Evolutionary conservation across 768 basidiomycete genomes (phyloP), one percentile per base, ranked within the genome.

Genomic region (Suillus hirtellus): DNA sequence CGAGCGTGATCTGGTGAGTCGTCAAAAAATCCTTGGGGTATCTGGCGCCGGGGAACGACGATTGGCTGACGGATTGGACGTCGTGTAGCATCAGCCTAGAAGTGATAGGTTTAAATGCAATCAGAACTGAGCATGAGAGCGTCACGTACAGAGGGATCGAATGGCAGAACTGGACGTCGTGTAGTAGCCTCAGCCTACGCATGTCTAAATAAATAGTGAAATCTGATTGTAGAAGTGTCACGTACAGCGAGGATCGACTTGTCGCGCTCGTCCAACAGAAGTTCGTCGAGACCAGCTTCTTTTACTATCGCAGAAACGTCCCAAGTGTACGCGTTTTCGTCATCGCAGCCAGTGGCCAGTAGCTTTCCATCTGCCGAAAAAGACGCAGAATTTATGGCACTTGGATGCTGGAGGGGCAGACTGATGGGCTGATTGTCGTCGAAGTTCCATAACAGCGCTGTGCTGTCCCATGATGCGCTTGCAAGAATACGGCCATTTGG

Each of bases 331-430:
- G 10, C 44, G 1, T 46, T 46, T n/a, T 10, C 4, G n/a, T 44
- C 19, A 0, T n/a, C 0, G 1, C 44, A 46, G 19, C 44, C 10
- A 46, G 44, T 46, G 44, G n/a, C 19, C 3, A 46, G n/a, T 11
- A 46, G 10, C 10, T n/a, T 46, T 11, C 44, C 44, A 46, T 46
- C 19, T 46, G n/a, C 44, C 0, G n/a, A 46, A 46, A 46, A 46
- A 4, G 44, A 46, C 44, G n/a, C 44, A 4, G 4, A n/a, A n/a
- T 0, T 3, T 3, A n/a, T 10, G 0, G 0, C 0, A 11, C 2
- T 0, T 44, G n/a, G 19, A 44, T 44, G 44, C 0, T 44, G 44
- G 1, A 44, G 44, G 9, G 44, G 10, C 3, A 1, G n/a, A n/a
- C 19, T n/a, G 19, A n/a, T 44, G 3, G 43, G 43, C 43, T 44